Conservation (phyloP, 1,284 basidiomycete genomes). For the Phlebopus sp. region DNA sequence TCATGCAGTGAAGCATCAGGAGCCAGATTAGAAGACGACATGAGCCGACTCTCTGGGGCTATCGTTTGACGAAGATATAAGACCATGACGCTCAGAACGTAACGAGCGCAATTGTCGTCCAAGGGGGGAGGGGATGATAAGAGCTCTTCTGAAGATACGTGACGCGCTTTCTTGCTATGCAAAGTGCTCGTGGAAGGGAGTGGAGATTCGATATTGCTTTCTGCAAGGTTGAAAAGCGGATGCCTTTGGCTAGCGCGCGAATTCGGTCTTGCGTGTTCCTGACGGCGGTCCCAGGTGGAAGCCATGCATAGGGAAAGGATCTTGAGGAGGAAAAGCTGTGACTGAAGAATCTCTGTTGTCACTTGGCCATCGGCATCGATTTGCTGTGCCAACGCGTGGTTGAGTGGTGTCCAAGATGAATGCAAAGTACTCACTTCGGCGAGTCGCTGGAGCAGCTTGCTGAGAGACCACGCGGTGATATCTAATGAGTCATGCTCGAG, state of each 20-base stretch:
- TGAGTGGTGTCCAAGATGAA: constrained; percentile 9
- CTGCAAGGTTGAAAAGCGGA: constrained; percentile 21
- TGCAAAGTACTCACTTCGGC: constrained; percentile 57
- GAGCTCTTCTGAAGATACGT: constrained; percentile 39
- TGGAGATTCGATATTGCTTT: constrained; percentile 14
- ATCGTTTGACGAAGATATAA: constrained; percentile 77
- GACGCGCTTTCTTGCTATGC: constrained; percentile 33
- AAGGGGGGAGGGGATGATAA: constrained; percentile 49
- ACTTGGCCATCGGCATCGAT: constrained; percentile 50
- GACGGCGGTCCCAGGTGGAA: constrained; percentile 63
- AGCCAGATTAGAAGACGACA: constrained; percentile 60
- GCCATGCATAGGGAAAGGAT: constrained; percentile 78
- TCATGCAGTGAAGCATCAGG: constrained; percentile 70
- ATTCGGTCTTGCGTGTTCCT: constrained; percentile 36
- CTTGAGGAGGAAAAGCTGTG: constrained; percentile 87
- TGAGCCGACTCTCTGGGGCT: constrained; percentile 53
- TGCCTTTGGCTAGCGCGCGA: constrained; percentile 41
- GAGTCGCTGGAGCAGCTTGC: constrained; percentile 72
- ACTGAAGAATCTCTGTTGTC: constrained; percentile 78
- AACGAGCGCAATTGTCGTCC: constrained; percentile 85
- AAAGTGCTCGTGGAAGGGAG: constrained; percentile 16
- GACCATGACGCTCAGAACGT: constrained; percentile 80
- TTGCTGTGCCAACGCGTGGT: constrained; percentile 38
- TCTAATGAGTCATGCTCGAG: constrained; percentile 74
- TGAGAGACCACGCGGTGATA: constrained; percentile 76